These are phyloP conservation scores for Xerocomellus intermedius DNA, from an alignment of 768 basidiomycete genomes.

Conservation along the genomic window DNA sequence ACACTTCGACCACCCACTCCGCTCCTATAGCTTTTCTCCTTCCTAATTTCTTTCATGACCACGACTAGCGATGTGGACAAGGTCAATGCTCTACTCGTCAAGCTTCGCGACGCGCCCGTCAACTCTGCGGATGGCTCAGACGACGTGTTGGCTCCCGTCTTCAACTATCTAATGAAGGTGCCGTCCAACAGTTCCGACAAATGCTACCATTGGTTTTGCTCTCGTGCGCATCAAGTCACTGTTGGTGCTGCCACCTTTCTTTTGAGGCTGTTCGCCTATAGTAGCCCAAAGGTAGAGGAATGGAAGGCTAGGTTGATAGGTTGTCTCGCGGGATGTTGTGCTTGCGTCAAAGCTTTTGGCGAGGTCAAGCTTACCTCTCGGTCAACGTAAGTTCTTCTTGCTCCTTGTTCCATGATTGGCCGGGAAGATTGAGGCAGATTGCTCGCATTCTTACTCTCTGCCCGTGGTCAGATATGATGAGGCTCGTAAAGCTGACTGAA, in stretches of 20 bases:
- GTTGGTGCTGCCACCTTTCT: constrained; percentile 76
- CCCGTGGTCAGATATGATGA: constrained; percentile 2
- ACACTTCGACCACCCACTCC: background rate
- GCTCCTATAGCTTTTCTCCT: background rate
- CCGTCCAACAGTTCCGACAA: constrained; percentile 38
- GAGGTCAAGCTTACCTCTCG: constrained; percentile 62
- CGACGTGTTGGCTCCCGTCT: constrained; percentile 48
- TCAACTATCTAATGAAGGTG: constrained; percentile 51
- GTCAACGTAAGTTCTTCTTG: constrained; percentile 59
- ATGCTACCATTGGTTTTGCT: constrained; percentile 79
- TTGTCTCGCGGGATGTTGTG: constrained; percentile 62
- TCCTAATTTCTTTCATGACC: constrained; percentile 23
- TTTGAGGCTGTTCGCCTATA: constrained; percentile 79
- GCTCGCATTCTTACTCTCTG: constrained; percentile 8
- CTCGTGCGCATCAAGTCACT: constrained; percentile 51
- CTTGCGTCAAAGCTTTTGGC: constrained; percentile 68
- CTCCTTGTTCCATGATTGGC: background rate
- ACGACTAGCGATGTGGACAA: constrained; percentile 30
- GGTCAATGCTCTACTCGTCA: constrained; percentile 49
- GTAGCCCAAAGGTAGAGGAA: constrained; percentile 50
- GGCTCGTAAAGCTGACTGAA: constrained; percentile 14
- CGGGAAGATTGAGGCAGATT: constrained; percentile 6
- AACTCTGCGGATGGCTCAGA: constrained; percentile 49
- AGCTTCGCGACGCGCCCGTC: constrained; percentile 58
- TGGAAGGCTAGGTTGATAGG: constrained; percentile 61